Conservation (phyloP, 1,139 yeast genomes). For the Protomyces pachydermus region DNA sequence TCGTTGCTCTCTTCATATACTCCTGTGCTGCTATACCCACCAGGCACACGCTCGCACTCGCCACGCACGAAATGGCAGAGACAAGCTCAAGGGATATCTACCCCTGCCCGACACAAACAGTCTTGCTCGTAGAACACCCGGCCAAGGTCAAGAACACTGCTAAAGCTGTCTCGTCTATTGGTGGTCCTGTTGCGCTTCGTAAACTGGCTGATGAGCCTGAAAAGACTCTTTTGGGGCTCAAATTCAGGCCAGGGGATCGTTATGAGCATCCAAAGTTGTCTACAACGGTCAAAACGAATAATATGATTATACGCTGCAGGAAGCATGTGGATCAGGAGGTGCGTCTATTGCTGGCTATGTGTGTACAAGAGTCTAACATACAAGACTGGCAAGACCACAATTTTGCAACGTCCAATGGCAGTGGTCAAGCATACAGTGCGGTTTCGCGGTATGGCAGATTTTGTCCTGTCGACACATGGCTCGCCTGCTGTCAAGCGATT, state of each 20-base stretch:
- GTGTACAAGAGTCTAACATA: not conserved
- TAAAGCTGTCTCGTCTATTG: conserved; percentile 51
- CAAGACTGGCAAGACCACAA: not conserved
- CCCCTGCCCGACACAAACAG: not conserved
- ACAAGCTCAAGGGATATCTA: not conserved
- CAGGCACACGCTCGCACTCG: not conserved
- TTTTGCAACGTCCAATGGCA: conserved; percentile 42
- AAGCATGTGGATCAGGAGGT: not conserved
- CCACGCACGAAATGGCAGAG: not conserved
- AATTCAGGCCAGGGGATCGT: conserved; percentile 59
- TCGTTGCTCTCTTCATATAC: not conserved
- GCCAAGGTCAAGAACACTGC: conserved; percentile 58
- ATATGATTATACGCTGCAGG: conserved; percentile 37
- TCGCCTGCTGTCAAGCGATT: conserved; percentile 49
- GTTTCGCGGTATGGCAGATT: conserved; percentile 84
- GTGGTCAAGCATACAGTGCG: conserved; percentile 66
- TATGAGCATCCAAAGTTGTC: conserved; percentile 79
- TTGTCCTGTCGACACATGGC: conserved; percentile 63
- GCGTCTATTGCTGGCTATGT: not conserved
- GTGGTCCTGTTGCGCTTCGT: conserved; percentile 20
- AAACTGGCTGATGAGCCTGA: conserved; percentile 14
- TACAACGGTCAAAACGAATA: conserved; percentile 34
- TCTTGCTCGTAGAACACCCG: conserved; percentile 63
- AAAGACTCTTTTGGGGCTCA: conserved; percentile 48
- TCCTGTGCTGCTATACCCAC: not conserved